Percentiles rank a stretch among this genome's conserved stretches.
Conservation (phyloP, 208 protist species). For the Acanthamoeba divionensis region DNA sequence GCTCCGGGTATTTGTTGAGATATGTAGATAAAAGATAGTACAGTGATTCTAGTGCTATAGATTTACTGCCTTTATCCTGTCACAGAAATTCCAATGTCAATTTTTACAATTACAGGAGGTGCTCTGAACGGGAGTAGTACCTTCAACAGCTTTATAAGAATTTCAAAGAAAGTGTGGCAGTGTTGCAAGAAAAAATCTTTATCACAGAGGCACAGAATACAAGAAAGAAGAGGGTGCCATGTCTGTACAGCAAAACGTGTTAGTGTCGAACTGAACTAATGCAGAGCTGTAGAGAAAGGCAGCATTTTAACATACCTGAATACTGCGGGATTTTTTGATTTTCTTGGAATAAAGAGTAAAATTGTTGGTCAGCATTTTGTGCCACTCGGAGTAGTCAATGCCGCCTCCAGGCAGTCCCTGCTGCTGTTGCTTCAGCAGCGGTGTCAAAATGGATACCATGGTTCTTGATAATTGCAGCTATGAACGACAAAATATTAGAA, state of each 20-base stretch:
- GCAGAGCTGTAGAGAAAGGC: background rate
- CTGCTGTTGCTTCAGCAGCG: background rate
- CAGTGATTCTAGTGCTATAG: background rate
- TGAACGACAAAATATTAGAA: background rate
- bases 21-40: background rate
- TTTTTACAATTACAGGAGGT: background rate
- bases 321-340: constrained; percentile 7
- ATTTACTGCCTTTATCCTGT: constrained; percentile 35
- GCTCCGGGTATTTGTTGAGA: background rate
- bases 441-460: background rate
- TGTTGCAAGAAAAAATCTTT: background rate
- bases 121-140: background rate
- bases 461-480: constrained; percentile 13
- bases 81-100: background rate
- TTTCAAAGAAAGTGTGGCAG: background rate
- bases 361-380: background rate
- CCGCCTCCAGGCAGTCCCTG: background rate
- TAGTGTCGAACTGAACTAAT: background rate
- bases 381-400: constrained; percentile 12
- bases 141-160: constrained; percentile 7
- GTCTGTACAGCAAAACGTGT: constrained; percentile 3
- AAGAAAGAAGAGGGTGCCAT: background rate
- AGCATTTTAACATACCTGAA: background rate
- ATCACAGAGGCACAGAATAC: constrained; percentile 12
- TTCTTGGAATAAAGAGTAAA: constrained; percentile 10